Conservation (phyloP, 139 green algal species). For the Tetraselmis striata region DNA sequence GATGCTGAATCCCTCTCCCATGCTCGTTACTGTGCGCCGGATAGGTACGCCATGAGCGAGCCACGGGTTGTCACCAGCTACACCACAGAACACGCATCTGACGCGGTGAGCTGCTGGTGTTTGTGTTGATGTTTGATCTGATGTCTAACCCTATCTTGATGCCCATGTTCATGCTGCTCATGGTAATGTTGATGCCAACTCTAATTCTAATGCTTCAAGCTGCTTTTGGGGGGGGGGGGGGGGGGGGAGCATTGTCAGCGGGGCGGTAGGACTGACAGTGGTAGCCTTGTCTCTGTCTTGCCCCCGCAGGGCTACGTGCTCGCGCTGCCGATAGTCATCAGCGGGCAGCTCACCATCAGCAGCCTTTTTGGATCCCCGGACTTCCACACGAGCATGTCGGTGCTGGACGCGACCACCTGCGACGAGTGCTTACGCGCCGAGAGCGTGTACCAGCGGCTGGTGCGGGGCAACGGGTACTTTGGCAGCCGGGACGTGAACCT, state of each 20-base stretch:
- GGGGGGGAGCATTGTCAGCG: no score
- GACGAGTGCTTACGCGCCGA: neutral
- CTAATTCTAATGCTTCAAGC: no score
- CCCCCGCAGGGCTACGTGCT: neutral
- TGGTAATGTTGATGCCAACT: no score
- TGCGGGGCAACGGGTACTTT: neutral
- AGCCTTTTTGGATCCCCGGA: neutral
- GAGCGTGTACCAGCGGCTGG: neutral
- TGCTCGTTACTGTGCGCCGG: neutral
- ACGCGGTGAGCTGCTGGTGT: no score
- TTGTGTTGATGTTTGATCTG: no score
- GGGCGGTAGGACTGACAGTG: no score
- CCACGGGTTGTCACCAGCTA: neutral
- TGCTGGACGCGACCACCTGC: neutral
- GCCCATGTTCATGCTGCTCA: no score
- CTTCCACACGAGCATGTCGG: neutral
- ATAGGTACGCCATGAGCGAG: neutral
- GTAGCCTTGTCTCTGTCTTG: neutral
- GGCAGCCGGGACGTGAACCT: neutral
- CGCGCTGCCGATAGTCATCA: neutral
- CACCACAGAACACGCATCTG: neutral
- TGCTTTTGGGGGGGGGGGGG: no score
- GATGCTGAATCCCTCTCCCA: no score
- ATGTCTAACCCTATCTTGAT: no score
- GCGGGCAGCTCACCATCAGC: neutral